Evolutionary conservation across 2,329 filamentous ascomycete genomes (phyloP), one percentile per base, ranked within the genome.

Genomic region (Cytospora piceicola): DNA sequence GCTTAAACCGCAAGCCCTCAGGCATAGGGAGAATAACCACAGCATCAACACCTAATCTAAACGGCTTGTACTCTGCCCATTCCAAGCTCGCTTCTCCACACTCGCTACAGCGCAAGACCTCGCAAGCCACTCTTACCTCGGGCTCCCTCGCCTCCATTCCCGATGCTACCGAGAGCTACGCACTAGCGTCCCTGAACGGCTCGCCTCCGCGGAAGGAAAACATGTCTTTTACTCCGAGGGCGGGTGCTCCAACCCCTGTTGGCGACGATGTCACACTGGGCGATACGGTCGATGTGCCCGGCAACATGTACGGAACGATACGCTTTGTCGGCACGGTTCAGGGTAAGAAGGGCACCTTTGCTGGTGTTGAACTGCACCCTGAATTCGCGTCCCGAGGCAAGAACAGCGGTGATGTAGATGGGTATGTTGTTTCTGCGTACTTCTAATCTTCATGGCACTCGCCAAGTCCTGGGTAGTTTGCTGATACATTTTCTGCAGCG

Each of bases 321-420:
- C 94, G 91, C 75, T 99, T 97, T 75, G 82, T 98, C 68, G 95
- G 95, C 54, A 82, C 83, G 49, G 94, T 99, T 51, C 87, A 89
- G 71, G 94, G 94, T 69, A 97, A 97, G 81, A 93, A 91, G 71
- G 95, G 95, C 59, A 86, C 87, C 24, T 99, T 99, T 81, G 93
- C 92, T 36, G 95, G 95, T 55, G 92, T 99, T 42, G 95, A 99
- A 78, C 83, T 99, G 69, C 88, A 90, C 72, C 82, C 86, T 61
- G 91, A 96, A 71, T 96, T 90, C 80, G 91, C 93, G 39, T 78
- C 84, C 60, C 87, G 90, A 74, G 95, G 95, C 39, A 99, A 99
- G 83, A 99, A 99, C 75, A 96, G 87, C 73, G 95, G 95, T 69
- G 94, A 97, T 77, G 95, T 98, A 63, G 94, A 98, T 71, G 95